Base-by-base conservation (phyloP, 202 grass and related monocot genomes). In the Dendrocalamus latiflorus region DNA sequence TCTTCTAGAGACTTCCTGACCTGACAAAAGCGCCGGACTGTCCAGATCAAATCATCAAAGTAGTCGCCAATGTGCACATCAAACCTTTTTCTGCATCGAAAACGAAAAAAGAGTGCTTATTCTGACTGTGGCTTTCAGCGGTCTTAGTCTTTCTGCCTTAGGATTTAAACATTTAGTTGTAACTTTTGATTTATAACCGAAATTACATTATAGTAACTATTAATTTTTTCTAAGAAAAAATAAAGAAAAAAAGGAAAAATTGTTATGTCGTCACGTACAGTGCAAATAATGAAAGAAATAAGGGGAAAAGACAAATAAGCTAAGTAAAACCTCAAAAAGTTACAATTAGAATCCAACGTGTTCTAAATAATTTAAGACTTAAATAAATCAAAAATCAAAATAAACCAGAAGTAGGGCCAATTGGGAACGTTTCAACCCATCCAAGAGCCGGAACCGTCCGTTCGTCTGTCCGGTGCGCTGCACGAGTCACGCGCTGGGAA, bases 391-490 rank as follows among this genome's bases (percentile, higher is more conserved):
- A 36, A 36, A 36, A 5, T 36, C 5, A 36, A 36, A 36, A 36
- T 36, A 36, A 36, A 36, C 34, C 34, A 36, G 0, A 36, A 36
- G 4, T 5, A 1, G 14, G 11, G 9, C 57, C 55, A 48, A 41
- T 28, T 54, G 56, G 57, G 57, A 83, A 74, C 81, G 70, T 74
- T 20, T 17, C 55, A 49, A 71, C 30, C n/a, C 47, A 33, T 11
- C 5, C 15, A 37, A 16, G 49, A 16, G 50, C 30, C 76, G 61
- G 21, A 58, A 10, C 9, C 55, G 17, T 20, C 17, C 48, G 9
- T 11, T 8, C 39, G 8, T 42, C 34, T 36, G 34, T 6, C 24
- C 71, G 17, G 68, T 6, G 24, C 24, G 41, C 68, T 6, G 15
- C 41, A 18, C 25, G 45, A 20, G 5, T 13, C 50, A 28, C 56